phyloP scores from a whole-genome alignment of 345 rosid species.

The Populus simonii region DNA sequence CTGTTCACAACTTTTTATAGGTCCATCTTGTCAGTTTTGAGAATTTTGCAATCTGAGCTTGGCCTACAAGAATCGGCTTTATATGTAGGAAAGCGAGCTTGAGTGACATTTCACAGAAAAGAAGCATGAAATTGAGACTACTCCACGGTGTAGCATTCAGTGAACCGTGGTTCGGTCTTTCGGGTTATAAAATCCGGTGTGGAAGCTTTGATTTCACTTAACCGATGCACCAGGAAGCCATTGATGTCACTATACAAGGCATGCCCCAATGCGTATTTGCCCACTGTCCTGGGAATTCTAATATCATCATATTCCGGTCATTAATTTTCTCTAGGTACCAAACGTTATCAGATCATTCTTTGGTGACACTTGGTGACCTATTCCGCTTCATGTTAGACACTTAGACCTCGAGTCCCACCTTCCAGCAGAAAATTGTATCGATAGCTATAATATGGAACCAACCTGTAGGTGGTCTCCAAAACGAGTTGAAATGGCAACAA shows the following conservation, averaged over 20 bases:
- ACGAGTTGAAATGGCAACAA: slow-evolving; percentile 78
- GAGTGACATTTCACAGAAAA: slow-evolving; percentile 59
- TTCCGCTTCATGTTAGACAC: slow-evolving; percentile 50
- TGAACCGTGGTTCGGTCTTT: slow-evolving; percentile 74
- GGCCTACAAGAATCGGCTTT: not conserved
- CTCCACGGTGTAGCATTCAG: slow-evolving; percentile 69
- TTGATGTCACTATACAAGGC: slow-evolving; percentile 53
- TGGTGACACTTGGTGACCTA: slow-evolving; percentile 55
- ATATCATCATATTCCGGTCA: slow-evolving; percentile 44
- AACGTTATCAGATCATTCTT: slow-evolving; percentile 50
- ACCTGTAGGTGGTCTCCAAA: slow-evolving; percentile 93
- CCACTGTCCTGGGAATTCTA: slow-evolving; percentile 38
- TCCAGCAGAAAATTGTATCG: slow-evolving; percentile 45
- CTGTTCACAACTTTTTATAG: not conserved
- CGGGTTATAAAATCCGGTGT: slow-evolving; percentile 79
- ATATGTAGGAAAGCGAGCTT: slow-evolving; percentile 49
- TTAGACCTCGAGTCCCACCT: slow-evolving; percentile 46
- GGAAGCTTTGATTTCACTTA: slow-evolving; percentile 73
- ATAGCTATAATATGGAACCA: slow-evolving; percentile 37
- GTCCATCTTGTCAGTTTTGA: not conserved
- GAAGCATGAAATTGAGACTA: slow-evolving; percentile 77
- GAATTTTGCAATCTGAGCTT: not conserved
- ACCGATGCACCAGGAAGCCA: slow-evolving; percentile 65
- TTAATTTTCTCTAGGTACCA: slow-evolving; percentile 65
- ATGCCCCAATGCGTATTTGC: slow-evolving; percentile 56